Conservation (phyloP, 1,139 yeast genomes). For the Pichia sp. region DNA sequence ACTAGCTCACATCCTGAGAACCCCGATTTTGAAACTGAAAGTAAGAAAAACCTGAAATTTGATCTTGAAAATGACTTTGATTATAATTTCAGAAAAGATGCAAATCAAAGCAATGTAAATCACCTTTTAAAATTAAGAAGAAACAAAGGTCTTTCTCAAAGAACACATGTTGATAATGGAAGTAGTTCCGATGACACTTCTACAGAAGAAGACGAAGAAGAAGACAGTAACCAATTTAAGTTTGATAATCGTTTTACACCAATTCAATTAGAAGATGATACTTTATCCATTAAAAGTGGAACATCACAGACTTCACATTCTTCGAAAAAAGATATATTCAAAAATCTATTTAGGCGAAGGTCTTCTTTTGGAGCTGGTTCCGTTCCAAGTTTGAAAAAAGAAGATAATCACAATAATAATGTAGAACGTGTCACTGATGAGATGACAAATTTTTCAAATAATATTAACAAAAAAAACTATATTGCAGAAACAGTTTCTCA, state of each 20-base stretch:
- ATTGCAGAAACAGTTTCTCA: neutral
- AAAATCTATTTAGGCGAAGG: slow-evolving; percentile 11
- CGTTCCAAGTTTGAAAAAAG: neutral
- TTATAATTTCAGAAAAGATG: slow-evolving; percentile 24
- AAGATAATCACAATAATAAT: no score
- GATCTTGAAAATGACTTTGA: slow-evolving; percentile 25
- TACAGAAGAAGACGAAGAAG: slow-evolving; percentile 20
- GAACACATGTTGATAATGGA: slow-evolving; percentile 5
- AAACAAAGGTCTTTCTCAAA: slow-evolving; percentile 6
- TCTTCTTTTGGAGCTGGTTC: slow-evolving; percentile 10
- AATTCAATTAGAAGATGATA: neutral
- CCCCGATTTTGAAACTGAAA: neutral
- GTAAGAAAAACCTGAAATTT: slow-evolving; percentile 1
- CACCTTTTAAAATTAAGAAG: slow-evolving; percentile 7
- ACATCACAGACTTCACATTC: neutral
- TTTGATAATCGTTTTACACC: no score
- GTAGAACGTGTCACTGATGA: neutral
- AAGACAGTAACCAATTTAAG: slow-evolving; percentile 1
- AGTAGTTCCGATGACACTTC: slow-evolving; percentile 21
- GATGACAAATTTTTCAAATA: no score
- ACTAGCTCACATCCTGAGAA: neutral
- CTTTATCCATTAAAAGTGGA: slow-evolving; percentile 4
- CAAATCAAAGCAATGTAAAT: slow-evolving; percentile 7
- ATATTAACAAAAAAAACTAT: neutral
- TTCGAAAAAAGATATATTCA: slow-evolving; percentile 5